Conservation (phyloP, 257 asterid species). For the Nemophila menziesii region DNA sequence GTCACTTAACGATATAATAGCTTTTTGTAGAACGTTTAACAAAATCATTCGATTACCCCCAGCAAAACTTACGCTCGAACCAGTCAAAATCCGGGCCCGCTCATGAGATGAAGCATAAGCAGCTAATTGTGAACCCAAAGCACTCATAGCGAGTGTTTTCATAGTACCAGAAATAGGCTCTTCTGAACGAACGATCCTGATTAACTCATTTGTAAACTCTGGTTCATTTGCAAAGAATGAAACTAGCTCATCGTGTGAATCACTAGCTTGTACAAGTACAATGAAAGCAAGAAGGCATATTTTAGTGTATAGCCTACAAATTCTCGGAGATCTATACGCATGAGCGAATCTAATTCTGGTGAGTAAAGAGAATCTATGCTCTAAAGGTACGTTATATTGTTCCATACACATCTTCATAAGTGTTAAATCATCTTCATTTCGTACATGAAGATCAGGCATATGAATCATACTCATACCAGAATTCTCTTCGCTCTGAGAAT, state of each 20-base stretch:
- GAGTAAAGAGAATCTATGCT: constrained; percentile 71
- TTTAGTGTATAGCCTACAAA: constrained; percentile 86
- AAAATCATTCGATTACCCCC: constrained; percentile 94
- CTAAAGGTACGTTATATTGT: constrained; percentile 60
- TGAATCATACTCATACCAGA: constrained; percentile 51
- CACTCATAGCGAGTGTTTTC: constrained; percentile 85
- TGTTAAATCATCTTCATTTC: constrained; percentile 73
- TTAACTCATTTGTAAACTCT: constrained; percentile 76
- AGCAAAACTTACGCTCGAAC: constrained; percentile 85
- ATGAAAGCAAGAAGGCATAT: constrained; percentile 85
- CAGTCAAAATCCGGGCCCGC: constrained; percentile 77
- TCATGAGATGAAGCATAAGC: constrained; percentile 97
- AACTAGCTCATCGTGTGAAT: constrained; percentile 87
- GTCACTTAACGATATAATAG: constrained; percentile 63
- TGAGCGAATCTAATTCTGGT: constrained; percentile 96
- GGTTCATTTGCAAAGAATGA: constrained; percentile 93
- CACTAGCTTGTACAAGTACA: constrained; percentile 91
- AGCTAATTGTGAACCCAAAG: constrained; percentile 84
- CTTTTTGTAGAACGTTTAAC: constrained; percentile 86
- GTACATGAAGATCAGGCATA: constrained; percentile 63
- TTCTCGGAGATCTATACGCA: constrained; percentile 72
- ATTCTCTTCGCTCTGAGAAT: constrained; percentile 24
- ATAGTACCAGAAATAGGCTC: constrained; percentile 63
- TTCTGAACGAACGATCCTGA: constrained; percentile 87
- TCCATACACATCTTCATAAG: constrained; percentile 63